Evolutionary conservation across 208 protist species (phyloP).

Genomic region (Endotrypanum monterogeii): DNA sequence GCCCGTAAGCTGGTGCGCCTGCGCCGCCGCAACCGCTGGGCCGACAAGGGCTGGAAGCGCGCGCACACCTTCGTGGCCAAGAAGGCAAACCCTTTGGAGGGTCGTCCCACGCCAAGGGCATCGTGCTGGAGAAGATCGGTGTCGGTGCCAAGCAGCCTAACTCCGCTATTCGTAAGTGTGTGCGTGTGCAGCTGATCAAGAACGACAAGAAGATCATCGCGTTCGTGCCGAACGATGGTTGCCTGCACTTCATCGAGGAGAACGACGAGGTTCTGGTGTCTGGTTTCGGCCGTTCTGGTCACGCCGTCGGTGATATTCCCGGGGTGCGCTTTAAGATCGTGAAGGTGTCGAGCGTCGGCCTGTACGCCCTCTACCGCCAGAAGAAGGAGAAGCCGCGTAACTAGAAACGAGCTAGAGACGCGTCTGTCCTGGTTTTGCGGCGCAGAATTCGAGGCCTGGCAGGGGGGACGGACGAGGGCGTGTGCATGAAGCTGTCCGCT

Average conservation of each 20-base stretch:
- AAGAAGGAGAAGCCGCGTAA: constrained; percentile 99
- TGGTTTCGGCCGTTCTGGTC: constrained; percentile 98
- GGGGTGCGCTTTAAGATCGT: constrained; percentile 99
- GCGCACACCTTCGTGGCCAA: constrained; percentile 93
- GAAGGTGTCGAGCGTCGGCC: constrained; percentile 98
- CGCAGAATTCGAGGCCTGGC: background rate
- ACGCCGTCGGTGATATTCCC: constrained; percentile 99
- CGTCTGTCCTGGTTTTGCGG: background rate
- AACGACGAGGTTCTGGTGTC: constrained; percentile 99
- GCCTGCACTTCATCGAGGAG: constrained; percentile 99
- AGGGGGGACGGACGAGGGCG: background rate
- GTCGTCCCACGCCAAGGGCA: constrained; percentile 99
- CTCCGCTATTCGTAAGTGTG: constrained; percentile 99
- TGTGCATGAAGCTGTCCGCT: background rate
- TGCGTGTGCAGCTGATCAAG: constrained; percentile 99
- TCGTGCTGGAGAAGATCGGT: constrained; percentile 99
- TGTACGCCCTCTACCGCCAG: constrained; percentile 97
- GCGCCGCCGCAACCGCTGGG: constrained; percentile 96
- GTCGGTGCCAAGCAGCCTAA: constrained; percentile 99
- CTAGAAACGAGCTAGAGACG: background rate
- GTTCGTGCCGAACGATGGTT: constrained; percentile 99
- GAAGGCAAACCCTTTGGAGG: constrained; percentile 98
- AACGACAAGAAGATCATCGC: constrained; percentile 99
- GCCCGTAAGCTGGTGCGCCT: constrained; percentile 97
- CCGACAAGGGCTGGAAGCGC: constrained; percentile 99